Percentiles rank a stretch among this genome's conserved stretches.
Conservation (phyloP, 2,329 filamentous ascomycete species). For the Colletotrichum trifolii region DNA sequence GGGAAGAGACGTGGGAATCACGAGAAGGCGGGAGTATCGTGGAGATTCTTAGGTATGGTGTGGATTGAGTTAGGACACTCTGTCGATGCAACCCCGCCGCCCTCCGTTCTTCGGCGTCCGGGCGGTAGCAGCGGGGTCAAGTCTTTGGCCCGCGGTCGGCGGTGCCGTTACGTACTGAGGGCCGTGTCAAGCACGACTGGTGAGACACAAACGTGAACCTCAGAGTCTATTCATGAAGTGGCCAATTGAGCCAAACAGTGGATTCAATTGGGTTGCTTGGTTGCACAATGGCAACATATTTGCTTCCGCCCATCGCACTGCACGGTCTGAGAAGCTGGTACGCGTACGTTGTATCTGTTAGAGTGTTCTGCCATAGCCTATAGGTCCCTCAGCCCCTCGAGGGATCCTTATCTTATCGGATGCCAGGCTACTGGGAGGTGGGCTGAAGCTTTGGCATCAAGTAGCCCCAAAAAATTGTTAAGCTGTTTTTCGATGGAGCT, state of each 20-base stretch:
- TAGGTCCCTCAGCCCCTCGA: neutral
- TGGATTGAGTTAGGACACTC: conserved; percentile 21
- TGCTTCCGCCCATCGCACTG: too few species aligned
- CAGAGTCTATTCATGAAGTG: neutral
- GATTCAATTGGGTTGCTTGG: neutral
- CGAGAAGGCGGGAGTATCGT: conserved; percentile 1
- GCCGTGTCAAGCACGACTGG: neutral
- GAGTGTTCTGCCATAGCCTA: neutral
- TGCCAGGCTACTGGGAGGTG: conserved; percentile 4
- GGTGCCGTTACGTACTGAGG: neutral
- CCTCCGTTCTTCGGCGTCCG: conserved; percentile 37
- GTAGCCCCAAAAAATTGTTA: conserved; percentile 13
- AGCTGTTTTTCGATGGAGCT: neutral
- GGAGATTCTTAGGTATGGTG: conserved; percentile 7
- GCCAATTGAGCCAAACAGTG: neutral
- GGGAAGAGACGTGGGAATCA: neutral
- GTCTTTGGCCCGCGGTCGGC: neutral
- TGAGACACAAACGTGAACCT: neutral
- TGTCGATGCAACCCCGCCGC: conserved; percentile 28
- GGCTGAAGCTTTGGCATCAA: conserved; percentile 21
- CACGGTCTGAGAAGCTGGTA: too few species aligned
- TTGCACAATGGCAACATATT: too few species aligned
- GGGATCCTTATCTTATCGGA: conserved; percentile 30
- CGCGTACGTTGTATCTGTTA: conserved; percentile 16
- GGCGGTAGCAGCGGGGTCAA: conserved; percentile 24